Conservation (phyloP, 768 basidiomycete species). For the Porphyrellus cyaneotinctus region DNA sequence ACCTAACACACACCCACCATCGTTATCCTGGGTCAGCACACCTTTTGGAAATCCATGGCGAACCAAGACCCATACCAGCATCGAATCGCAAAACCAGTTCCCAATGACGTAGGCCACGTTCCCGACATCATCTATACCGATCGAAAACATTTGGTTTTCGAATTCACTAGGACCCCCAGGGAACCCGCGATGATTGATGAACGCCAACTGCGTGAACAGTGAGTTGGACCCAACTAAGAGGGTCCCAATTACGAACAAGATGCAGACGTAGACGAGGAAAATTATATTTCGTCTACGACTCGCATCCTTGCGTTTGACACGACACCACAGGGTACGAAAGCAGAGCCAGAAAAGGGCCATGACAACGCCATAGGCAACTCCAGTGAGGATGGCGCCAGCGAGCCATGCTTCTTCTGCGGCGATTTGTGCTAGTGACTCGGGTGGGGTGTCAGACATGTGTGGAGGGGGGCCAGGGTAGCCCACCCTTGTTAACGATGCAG, state of each 20-base stretch:
- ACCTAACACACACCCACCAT: conserved; percentile 9
- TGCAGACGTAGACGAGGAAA: conserved; percentile 22
- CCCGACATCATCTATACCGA: conserved; percentile 20
- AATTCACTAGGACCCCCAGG: conserved; percentile 25
- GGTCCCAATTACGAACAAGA: conserved; percentile 23
- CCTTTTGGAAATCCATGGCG: background rate
- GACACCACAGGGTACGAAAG: conserved; percentile 15
- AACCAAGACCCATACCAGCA: conserved; percentile 16
- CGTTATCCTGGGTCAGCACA: background rate
- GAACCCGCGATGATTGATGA: conserved; percentile 26
- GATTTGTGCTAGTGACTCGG: conserved; percentile 17
- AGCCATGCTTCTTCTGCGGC: conserved; percentile 28
- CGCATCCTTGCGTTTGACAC: conserved; percentile 13
- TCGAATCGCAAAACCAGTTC: conserved; percentile 27
- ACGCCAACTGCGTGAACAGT: conserved; percentile 28
- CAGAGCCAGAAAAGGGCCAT: conserved; percentile 24
- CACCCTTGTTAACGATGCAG: background rate
- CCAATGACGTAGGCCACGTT: conserved; percentile 27
- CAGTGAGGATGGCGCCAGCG: conserved; percentile 25
- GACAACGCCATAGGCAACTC: conserved; percentile 27
- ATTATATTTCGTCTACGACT: conserved; percentile 14
- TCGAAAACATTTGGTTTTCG: conserved; percentile 28
- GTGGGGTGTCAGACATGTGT: conserved; percentile 19
- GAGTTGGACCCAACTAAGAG: conserved; percentile 27
- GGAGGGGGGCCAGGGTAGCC: conserved; percentile 2